A percentile compares a stretch with the other conserved stretches of the same genome.
Conservation (phyloP, 2,329 filamentous ascomycete species). For the Dothidotthia symphoricarpi region DNA sequence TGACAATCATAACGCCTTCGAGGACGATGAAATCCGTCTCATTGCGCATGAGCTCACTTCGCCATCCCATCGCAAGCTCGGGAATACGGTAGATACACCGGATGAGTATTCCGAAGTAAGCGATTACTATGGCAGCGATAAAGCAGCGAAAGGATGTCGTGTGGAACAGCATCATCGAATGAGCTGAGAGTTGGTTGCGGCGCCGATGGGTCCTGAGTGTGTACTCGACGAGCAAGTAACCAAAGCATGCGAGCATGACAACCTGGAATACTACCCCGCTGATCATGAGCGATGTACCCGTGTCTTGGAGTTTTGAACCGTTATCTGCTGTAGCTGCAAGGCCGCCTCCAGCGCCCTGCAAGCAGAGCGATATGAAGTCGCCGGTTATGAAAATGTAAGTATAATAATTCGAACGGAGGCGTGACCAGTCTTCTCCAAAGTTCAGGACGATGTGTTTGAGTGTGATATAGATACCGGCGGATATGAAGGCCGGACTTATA, state of each 20-base stretch:
- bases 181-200: conserved; percentile 21
- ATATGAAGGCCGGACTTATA: conserved; percentile 57
- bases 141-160: conserved; percentile 32
- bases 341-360: conserved; percentile 59
- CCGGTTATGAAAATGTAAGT: conserved; percentile 61
- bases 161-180: conserved; percentile 21
- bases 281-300: conserved; percentile 58
- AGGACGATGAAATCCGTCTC: conserved; percentile 52
- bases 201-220: conserved; percentile 30
- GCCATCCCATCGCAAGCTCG: conserved; percentile 51
- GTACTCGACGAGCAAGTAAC: conserved; percentile 43
- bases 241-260: conserved; percentile 52
- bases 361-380: conserved; percentile 58
- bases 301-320: conserved; percentile 40
- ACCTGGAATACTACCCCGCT: conserved; percentile 60
- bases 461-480: conserved; percentile 56
- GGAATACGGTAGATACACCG: conserved; percentile 52
- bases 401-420: conserved; percentile 44
- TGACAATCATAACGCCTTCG: conserved; percentile 55
- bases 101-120: conserved; percentile 48
- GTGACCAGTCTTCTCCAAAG: conserved; percentile 47
- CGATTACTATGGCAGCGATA: conserved; percentile 36
- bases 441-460: conserved; percentile 58
- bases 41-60: conserved; percentile 48
- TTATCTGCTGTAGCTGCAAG: conserved; percentile 53